These are phyloP conservation scores for Cucurbita maxima DNA, from an alignment of 306 rosid species.

Conservation along the genomic window DNA sequence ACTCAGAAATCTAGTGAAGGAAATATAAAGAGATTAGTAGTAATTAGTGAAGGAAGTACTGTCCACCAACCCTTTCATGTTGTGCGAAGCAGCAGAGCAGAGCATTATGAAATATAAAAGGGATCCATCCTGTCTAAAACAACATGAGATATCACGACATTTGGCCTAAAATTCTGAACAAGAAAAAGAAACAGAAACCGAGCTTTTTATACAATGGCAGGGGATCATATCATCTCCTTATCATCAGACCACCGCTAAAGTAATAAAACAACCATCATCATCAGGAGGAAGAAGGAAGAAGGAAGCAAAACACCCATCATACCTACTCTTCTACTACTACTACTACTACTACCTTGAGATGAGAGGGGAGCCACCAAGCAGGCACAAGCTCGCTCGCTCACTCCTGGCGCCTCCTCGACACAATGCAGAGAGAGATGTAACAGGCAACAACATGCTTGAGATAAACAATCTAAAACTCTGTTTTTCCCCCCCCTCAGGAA, in stretches of 20 bases:
- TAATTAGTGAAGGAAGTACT: slow-evolving; percentile 5
- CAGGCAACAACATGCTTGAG: slow-evolving; percentile 20
- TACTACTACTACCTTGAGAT: background rate
- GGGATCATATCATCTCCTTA: slow-evolving; percentile 3
- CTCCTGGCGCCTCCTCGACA: background rate
- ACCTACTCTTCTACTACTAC: slow-evolving; percentile 3
- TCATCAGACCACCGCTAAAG: slow-evolving; percentile 3
- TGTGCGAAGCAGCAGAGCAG: background rate
- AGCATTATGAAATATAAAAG: slow-evolving; percentile 5
- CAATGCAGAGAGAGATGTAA: background rate
- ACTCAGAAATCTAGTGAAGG: too few relatives aligned
- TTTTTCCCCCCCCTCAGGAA: slow-evolving; percentile 19
- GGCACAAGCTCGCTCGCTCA: background rate
- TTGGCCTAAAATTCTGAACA: background rate
- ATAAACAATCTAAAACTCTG: slow-evolving; percentile 26
- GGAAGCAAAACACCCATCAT: background rate
- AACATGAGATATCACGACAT: slow-evolving; percentile 3
- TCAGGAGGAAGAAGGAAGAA: slow-evolving; percentile 3
- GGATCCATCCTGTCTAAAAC: slow-evolving; percentile 1
- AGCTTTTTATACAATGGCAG: slow-evolving; percentile 7
- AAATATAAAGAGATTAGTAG: background rate
- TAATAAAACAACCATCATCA: background rate
- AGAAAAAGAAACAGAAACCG: background rate
- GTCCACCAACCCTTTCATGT: slow-evolving; percentile 5
- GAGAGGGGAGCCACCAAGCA: background rate